A percentile compares a stretch with the other conserved stretches of the same genome.
These are phyloP conservation scores for Cyclotella sp. DNA, from an alignment of 108 stramenopile genomes.

Conservation along the genomic window DNA sequence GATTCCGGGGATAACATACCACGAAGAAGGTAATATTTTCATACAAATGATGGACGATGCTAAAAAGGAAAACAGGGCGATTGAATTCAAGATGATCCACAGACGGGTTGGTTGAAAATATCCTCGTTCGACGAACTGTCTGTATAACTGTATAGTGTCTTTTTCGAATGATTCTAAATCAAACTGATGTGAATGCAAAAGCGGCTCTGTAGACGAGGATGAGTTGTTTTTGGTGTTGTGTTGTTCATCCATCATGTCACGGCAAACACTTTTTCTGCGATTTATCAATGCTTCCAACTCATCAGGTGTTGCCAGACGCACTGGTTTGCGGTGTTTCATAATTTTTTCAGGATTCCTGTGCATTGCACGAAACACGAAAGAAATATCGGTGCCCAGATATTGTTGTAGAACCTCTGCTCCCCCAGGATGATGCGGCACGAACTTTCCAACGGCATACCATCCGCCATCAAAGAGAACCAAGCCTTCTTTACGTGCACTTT, in stretches of 20 bases:
- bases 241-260: conserved; percentile 35
- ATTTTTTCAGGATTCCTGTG: conserved; percentile 29
- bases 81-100: conserved; percentile 26
- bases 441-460: conserved; percentile 37
- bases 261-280: conserved; percentile 18
- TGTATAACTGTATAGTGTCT: conserved; percentile 22
- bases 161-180: conserved; percentile 32
- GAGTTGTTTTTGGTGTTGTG: conserved; percentile 1
- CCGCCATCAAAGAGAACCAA: conserved; percentile 25
- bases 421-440: conserved; percentile 37
- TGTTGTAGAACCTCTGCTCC: conserved; percentile 27
- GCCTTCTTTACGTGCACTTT: conserved; percentile 27
- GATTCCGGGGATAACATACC: conserved; percentile 27
- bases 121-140: conserved; percentile 17
- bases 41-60: conserved; percentile 17
- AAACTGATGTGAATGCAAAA: not conserved
- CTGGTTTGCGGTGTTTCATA: conserved; percentile 37
- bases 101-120: conserved; percentile 27
- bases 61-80: conserved; percentile 13
- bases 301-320: conserved; percentile 19
- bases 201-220: not conserved
- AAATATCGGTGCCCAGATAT: conserved; percentile 33
- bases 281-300: conserved; percentile 14
- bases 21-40: conserved; percentile 17
- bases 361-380: conserved; percentile 32